Conservation (phyloP, 805 yeast genomes). For the Starmerella potacharoeniae region DNA sequence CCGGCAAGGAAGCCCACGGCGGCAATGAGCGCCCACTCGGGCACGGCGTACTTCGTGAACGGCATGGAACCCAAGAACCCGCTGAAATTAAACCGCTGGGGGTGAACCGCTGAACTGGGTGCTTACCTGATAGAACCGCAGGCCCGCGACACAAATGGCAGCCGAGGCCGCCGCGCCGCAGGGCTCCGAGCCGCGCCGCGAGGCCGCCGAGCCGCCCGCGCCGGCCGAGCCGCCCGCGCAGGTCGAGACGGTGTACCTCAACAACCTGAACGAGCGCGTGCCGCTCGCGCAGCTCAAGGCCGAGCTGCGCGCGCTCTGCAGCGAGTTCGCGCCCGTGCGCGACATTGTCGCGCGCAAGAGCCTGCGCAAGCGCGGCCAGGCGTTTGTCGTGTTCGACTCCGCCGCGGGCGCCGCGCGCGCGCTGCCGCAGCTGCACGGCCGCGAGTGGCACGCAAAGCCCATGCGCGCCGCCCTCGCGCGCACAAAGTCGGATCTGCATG, state of each 20-base stretch:
- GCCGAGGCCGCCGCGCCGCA: too few relatives aligned
- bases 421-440: constrained; percentile 31
- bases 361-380: constrained; percentile 68
- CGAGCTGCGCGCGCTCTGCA: constrained; percentile 35
- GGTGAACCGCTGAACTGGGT: too few relatives aligned
- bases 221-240: background rate
- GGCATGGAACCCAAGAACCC: background rate
- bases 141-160: too few relatives aligned
- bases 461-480: constrained; percentile 32
- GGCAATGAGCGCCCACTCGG: background rate
- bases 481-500: constrained; percentile 19
- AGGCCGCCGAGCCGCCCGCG: background rate
- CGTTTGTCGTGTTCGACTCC: constrained; percentile 51
- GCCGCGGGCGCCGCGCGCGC: constrained; percentile 38
- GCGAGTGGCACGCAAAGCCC: constrained; percentile 37
- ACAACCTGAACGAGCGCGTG: constrained; percentile 62
- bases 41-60: background rate
- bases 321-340: constrained; percentile 37
- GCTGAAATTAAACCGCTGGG: too few relatives aligned
- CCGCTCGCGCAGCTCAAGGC: constrained; percentile 40
- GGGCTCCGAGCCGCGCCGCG: background rate
- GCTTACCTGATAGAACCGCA: background rate
- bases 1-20: constrained; percentile 4
- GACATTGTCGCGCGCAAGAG: constrained; percentile 48
- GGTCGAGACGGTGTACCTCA: constrained; percentile 39